A percentile compares a stretch with the other conserved stretches of the same genome.
phyloP scores from a whole-genome alignment of 306 rosid genomes.

The Medicago truncatula region DNA sequence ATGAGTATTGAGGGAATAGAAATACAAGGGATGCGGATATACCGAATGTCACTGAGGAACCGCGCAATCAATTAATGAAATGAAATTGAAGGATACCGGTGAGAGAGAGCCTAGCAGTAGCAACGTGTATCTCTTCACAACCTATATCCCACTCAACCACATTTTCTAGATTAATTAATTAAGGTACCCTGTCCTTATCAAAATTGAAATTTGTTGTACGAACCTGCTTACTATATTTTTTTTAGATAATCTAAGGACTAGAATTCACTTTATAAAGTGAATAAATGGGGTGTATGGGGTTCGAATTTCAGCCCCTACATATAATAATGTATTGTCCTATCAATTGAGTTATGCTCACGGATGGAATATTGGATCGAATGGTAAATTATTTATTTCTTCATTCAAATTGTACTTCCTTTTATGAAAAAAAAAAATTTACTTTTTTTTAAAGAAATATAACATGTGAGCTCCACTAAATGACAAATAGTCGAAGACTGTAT shows the following conservation, averaged over 20 bases:
- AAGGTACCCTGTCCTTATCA: background rate
- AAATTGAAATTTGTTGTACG: background rate
- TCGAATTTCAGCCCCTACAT: too few relatives aligned
- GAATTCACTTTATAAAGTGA: too few relatives aligned
- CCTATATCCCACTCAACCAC: background rate
- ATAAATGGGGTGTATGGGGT: too few relatives aligned
- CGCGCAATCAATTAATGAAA: background rate
- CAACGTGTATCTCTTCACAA: slow-evolving; percentile 5
- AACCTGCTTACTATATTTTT: background rate
- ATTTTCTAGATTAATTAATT: background rate
- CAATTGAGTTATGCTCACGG: too few relatives aligned
- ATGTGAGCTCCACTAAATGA: too few relatives aligned
- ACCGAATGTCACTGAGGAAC: background rate
- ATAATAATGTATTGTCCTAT: too few relatives aligned
- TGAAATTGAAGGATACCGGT: slow-evolving; percentile 10
- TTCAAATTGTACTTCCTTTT: too few relatives aligned
- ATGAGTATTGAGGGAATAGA: background rate
- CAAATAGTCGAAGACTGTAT: too few relatives aligned
- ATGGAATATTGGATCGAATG: background rate
- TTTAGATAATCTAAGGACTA: too few relatives aligned
- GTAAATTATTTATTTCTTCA: background rate
- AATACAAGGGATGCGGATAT: background rate
- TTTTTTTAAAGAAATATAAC: too few relatives aligned
- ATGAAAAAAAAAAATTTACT: too few relatives aligned
- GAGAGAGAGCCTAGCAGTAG: background rate